Base-by-base conservation (phyloP, 495 filamentous ascomycete species). In the Echria macrotheca region DNA sequence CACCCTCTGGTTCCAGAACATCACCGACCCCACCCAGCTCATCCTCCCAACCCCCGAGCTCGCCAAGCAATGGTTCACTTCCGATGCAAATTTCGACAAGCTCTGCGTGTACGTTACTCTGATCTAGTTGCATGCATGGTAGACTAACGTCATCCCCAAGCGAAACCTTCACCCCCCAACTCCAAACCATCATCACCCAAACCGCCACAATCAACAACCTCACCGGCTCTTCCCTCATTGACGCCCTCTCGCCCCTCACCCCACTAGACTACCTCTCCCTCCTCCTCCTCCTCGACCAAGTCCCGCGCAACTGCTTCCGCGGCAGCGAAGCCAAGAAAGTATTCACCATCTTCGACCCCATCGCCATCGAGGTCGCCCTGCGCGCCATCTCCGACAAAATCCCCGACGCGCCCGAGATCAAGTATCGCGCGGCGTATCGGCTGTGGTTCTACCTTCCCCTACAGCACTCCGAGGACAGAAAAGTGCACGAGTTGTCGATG, bases 361-460 rank as follows among this genome's bases (percentile, higher is more conserved):
- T 50, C 2, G 45, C 47, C 14, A 10, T 50, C 5, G 43, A 39
- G 11, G 22, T 53, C 8, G 24, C 50, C 5, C 29, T 36, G 22
- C 29, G 23, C 10, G 55, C 50, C 4, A 49, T 55, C 37, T 21
- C 40, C 17, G 23, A 18, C 9, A 44, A 39, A 7, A 44, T 58
- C 11, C 49, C 52, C 4, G 45, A 54, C 15, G 6, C 19, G n/a
- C 40, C 53, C 26, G 28, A 42, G 41, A 44, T 60, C 3, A 40
- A 46, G 17, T 53, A 46, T 29, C 35, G 35, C 10, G 18, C 50
- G 0, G 44, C 33, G 7, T 47, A 47, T 25, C 41, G 57, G 7
- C 24, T 35, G 15, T 60, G 57, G 57, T 54, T 56, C 46, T 53
- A 54, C 36, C 37, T 60, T 21, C 57, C 57, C 17, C 57, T 60